Percentiles rank a stretch among this genome's conserved stretches.
phyloP scores from a whole-genome alignment of 495 filamentous ascomycete species.

The Trichoderma erinaceum region DNA sequence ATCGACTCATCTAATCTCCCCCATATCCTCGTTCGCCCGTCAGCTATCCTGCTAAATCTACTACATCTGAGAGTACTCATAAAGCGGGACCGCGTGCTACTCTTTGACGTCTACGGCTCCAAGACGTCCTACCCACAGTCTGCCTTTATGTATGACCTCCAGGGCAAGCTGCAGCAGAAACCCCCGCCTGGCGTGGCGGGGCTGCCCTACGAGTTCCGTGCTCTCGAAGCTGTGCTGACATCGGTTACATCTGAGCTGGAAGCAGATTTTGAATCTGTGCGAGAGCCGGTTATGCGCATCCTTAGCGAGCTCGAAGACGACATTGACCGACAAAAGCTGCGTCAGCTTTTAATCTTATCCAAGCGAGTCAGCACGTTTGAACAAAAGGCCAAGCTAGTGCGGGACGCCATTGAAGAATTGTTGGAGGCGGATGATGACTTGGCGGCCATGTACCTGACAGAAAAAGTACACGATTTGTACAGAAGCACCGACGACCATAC shows the following conservation, averaged over 20 bases:
- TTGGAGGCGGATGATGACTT: slow-evolving; percentile 97
- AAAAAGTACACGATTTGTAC: slow-evolving; percentile 67
- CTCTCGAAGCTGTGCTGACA: slow-evolving; percentile 74
- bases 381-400: slow-evolving; percentile 89
- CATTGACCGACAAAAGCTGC: slow-evolving; percentile 89
- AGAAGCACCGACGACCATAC: slow-evolving; percentile 85
- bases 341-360: slow-evolving; percentile 83
- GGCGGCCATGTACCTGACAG: slow-evolving; percentile 88
- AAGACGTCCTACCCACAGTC: slow-evolving; percentile 92
- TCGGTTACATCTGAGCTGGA: slow-evolving; percentile 83
- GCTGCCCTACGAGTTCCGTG: slow-evolving; percentile 65
- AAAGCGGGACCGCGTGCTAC: slow-evolving; percentile 85
- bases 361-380: slow-evolving; percentile 96
- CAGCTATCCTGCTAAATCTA: slow-evolving; percentile 89
- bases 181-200: slow-evolving; percentile 36
- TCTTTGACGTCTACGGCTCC: slow-evolving; percentile 95
- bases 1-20: slow-evolving; percentile 98
- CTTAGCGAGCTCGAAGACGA: slow-evolving; percentile 90
- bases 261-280: slow-evolving; percentile 85
- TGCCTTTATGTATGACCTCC: slow-evolving; percentile 88
- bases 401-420: slow-evolving; percentile 91
- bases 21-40: slow-evolving; percentile 89
- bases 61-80: slow-evolving; percentile 91
- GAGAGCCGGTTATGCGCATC: slow-evolving; percentile 84
- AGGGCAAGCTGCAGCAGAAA: slow-evolving; percentile 56